Conservation (phyloP, 2,329 filamentous ascomycete species). For the Pseudogymnoascus sp. region DNA sequence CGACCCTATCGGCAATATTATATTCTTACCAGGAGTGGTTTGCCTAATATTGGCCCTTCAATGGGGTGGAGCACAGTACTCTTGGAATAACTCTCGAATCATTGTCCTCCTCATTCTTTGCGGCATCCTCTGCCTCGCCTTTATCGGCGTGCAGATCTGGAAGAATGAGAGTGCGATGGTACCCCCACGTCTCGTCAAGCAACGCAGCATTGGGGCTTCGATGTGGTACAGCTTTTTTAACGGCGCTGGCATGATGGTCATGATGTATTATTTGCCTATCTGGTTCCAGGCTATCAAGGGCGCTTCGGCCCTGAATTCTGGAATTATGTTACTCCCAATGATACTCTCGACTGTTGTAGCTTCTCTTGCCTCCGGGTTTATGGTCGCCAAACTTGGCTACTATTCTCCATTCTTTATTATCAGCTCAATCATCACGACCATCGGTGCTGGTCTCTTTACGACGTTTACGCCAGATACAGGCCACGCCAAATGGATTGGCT, state of each 20-base stretch:
- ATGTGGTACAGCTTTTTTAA: slow-evolving; percentile 29
- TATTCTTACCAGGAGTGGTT: slow-evolving; percentile 23
- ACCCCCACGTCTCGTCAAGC: slow-evolving; percentile 29
- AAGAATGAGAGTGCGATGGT: slow-evolving; percentile 24
- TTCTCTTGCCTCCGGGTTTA: slow-evolving; percentile 25
- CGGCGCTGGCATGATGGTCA: slow-evolving; percentile 21
- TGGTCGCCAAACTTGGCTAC: slow-evolving; percentile 25
- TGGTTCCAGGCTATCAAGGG: slow-evolving; percentile 38
- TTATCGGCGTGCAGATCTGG: slow-evolving; percentile 12
- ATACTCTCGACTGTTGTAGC: slow-evolving; percentile 25
- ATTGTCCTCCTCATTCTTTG: slow-evolving; percentile 27
- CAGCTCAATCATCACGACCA: slow-evolving; percentile 21
- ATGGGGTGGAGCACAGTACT: slow-evolving; percentile 37
- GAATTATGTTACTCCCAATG: slow-evolving; percentile 28
- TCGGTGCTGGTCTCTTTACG: slow-evolving; percentile 33
- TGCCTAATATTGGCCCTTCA: slow-evolving; percentile 28
- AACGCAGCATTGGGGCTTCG: slow-evolving; percentile 27
- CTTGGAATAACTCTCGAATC: slow-evolving; percentile 27
- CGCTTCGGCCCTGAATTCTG: slow-evolving; percentile 31
- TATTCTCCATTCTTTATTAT: slow-evolving; percentile 22
- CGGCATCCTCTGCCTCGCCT: slow-evolving; percentile 19
- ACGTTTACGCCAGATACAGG: slow-evolving; percentile 28
- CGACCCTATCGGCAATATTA: slow-evolving; percentile 27
- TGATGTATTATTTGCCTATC: slow-evolving; percentile 35
- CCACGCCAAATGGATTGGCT: slow-evolving; percentile 30